These are phyloP conservation scores for Solanum bulbocastanum DNA, from an alignment of 257 asterid genomes.

Conservation along the genomic window DNA sequence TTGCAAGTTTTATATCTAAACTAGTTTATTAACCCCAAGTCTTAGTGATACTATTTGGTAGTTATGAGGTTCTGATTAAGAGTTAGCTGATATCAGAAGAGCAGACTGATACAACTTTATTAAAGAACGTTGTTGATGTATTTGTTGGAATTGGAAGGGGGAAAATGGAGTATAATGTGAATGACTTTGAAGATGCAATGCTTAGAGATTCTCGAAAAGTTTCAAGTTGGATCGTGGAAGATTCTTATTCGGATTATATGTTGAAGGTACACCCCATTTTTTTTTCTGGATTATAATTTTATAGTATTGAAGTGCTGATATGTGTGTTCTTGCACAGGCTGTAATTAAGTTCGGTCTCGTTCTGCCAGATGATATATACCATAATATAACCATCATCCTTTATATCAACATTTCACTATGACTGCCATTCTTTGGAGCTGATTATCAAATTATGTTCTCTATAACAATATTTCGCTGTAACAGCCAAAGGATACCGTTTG, in stretches of 20 bases:
- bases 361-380: neutral
- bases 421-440: neutral
- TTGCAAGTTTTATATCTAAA: neutral
- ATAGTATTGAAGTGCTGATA: neutral
- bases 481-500: neutral
- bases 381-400: neutral
- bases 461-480: neutral
- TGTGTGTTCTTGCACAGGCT: constrained; percentile 12
- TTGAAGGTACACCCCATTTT: neutral
- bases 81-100: neutral
- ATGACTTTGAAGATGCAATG: neutral
- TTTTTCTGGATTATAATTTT: neutral
- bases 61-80: neutral
- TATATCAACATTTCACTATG: neutral
- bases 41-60: neutral
- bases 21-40: neutral
- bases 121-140: neutral
- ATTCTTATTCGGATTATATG: neutral
- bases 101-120: neutral
- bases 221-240: neutral
- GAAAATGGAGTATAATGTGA: neutral
- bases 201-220: neutral
- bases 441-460: too few species aligned
- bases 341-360: constrained; percentile 10
- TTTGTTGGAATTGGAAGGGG: neutral